Evolutionary conservation across 495 filamentous ascomycete genomes (phyloP), one percentile per base, ranked within the genome.

Genomic region (Hypoxylon intermedium): DNA sequence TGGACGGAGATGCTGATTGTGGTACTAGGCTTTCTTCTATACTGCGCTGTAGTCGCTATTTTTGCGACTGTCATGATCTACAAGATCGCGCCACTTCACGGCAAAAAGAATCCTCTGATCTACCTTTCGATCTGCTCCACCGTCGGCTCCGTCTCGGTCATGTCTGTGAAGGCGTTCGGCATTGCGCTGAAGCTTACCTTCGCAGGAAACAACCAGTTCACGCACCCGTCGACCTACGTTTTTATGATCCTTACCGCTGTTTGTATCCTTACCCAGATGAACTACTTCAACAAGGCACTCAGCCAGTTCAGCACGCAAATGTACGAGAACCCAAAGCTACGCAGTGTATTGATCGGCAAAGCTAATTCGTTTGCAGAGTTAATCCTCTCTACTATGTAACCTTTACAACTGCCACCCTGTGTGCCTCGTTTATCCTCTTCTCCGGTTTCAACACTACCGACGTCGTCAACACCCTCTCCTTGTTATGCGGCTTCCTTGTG

Each of bases 371-470:
- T 63, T 24, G 12, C 64, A 98, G 94, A 63, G 94, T 98, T 30
- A 98, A 98, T 71, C 94, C 94, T 1, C 85, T 98, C 28, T 98
- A 98, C 80, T 98, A 98, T 74, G 94, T 98, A 45, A 97, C 93
- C n/a, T 98, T 98, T 75, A 98, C 94, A 4, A 98, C 94, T 5
- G 90, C 89, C 26, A 98, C 94, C 12, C 84, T 98, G 44, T 87
- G 88, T 73, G 94, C 94, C 34, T 97, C 92, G 13, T 98, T 98
- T 78, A 96, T 98, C 71, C 90, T 98, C 31, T 98, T 97, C 81
- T 85, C 85, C 57, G 94, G 94, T 42, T 98, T 98, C 83, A 98
- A 98, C 71, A 98, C 94, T 30, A 91, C 90, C 23, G 90, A 96
- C 70, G 83, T 88, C 2, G 89, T 97, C 60, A 96, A 94, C 75